Evolutionary conservation across 1,284 basidiomycete species (phyloP), one percentile per base, ranked within the genome.

Genomic region (Anthracocystis setariae): DNA sequence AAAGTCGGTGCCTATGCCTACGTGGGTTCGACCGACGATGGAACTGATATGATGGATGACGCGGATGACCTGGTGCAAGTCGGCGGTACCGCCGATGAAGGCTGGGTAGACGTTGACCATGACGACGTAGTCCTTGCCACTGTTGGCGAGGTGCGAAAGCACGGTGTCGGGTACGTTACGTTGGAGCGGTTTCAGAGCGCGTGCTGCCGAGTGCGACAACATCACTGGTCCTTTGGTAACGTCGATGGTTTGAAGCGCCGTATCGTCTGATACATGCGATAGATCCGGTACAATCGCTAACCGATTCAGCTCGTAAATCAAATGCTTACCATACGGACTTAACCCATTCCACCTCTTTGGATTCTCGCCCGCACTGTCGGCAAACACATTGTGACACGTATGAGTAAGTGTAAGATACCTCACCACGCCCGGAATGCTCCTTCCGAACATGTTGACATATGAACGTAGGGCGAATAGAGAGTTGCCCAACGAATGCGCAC

Each of bases 101-200:
- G 50, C 71, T 4, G 71, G 71, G 37, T 55, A 65, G 40, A 64
- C 49, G 25, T 73, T 73, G 62, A 73, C 59, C 71, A 73, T 73
- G 35, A 73, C 66, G 0, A 73, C 49, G 15, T 46, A 42, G 25
- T 73, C 71, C 24, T 73, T 73, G 8, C 42, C 23, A 13, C 53
- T 45, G 1, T 10, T 5, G 0, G 46, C 54, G 42, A 73, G 71
- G 24, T 62, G 46, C 5, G 46, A 5, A 2, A 73, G 62, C 10
- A 73, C 54, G 27, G 45, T 38, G 23, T 73, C 71, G 15, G 71
- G 71, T 0, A 63, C 66, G 50, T 73, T 73, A 15, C 71, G 37
- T 15, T 52, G 38, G 1, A 69, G 33, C 24, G 62, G 51, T 23
- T 58, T 58, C 10, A 73, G 24, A 3, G 46, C 40, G 8, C 64